Percentiles rank a stretch among this genome's conserved stretches.
These are phyloP conservation scores for Ceratobasidium sp. DNA, from an alignment of 1,284 basidiomycete species.

Conservation along the genomic window DNA sequence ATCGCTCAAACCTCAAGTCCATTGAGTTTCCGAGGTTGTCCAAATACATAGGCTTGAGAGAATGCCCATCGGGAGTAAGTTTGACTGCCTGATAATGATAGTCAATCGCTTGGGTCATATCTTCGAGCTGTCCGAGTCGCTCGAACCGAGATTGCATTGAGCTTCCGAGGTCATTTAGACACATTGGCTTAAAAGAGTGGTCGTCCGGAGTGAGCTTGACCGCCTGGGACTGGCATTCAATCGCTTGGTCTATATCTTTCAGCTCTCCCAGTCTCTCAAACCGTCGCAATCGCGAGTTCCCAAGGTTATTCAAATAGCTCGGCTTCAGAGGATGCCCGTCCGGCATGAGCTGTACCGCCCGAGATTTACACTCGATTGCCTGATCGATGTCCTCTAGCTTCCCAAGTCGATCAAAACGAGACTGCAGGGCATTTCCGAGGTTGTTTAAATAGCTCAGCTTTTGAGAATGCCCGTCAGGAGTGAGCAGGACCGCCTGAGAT, in stretches of 20 bases:
- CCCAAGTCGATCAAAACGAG: neutral
- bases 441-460: neutral
- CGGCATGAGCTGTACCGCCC: too few relatives aligned
- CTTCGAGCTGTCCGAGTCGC: neutral
- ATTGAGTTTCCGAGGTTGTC: neutral
- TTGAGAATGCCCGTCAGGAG: neutral
- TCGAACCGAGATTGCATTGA: neutral
- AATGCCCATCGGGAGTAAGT: neutral
- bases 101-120: neutral
- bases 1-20: neutral
- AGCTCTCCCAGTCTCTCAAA: neutral
- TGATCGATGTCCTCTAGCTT: neutral
- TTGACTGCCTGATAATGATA: neutral
- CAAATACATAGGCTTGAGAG: neutral
- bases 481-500: neutral
- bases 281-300: too few relatives aligned
- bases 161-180: neutral
- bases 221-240: neutral
- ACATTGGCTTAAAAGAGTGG: neutral
- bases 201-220: neutral
- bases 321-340: too few relatives aligned
- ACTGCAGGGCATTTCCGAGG: neutral
- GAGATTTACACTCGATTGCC: neutral
- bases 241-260: neutral
- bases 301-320: too few relatives aligned